Evolutionary conservation across 2,329 filamentous ascomycete genomes (phyloP).

Genomic region (Phyllosticta citrichinensis): DNA sequence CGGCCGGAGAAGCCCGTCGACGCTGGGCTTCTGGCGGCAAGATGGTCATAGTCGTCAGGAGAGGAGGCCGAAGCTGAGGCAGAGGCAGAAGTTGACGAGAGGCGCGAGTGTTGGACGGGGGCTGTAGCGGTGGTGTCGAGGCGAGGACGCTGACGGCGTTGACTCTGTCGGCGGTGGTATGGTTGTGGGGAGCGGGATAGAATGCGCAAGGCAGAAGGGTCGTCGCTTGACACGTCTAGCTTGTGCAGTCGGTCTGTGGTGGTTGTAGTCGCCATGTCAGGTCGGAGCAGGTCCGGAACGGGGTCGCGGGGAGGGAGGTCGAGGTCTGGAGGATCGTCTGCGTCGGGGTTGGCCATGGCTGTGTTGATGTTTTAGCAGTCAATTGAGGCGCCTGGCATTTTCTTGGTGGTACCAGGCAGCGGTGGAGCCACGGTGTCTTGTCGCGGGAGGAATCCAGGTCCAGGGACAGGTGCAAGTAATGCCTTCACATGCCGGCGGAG

Average conservation of each 20-base stretch:
- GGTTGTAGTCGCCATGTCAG: background rate
- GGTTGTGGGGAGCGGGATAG: slow-evolving; percentile 30
- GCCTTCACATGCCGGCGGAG: no score
- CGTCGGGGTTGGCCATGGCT: background rate
- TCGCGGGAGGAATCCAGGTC: background rate
- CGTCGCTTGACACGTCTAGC: background rate
- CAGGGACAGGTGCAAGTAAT: no score
- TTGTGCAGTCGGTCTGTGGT: background rate
- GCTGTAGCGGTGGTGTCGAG: background rate
- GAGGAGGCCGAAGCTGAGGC: background rate
- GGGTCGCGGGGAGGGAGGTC: background rate
- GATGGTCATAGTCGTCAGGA: background rate
- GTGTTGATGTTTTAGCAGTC: background rate
- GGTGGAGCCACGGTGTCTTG: slow-evolving; percentile 4
- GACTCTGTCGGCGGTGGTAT: slow-evolving; percentile 21
- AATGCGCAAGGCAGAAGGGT: slow-evolving; percentile 18
- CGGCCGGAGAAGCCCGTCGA: background rate
- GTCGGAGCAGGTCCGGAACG: background rate
- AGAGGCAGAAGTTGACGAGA: background rate
- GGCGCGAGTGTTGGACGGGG: background rate
- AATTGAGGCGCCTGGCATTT: background rate
- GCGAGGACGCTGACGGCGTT: background rate
- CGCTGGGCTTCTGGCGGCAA: background rate
- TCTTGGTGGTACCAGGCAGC: background rate
- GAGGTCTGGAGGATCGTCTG: slow-evolving; percentile 6